These are phyloP conservation scores for Magnusiomyces clavatus DNA, from an alignment of 1,139 yeast species.

Conservation along the genomic window DNA sequence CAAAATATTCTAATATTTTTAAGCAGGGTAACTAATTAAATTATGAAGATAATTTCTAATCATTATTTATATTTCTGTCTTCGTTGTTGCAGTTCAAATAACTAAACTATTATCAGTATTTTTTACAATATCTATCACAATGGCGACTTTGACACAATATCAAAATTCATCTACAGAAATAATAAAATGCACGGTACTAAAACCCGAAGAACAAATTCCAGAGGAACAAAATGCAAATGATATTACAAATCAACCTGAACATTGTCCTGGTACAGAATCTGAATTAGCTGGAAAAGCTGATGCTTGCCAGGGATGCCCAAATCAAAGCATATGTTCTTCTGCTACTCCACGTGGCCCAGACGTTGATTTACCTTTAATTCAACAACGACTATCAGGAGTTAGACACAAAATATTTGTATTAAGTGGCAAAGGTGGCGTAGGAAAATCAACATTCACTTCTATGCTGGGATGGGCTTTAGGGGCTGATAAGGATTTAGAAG, in stretches of 20 bases:
- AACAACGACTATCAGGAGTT: constrained; percentile 55
- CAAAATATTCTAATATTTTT: too few species aligned
- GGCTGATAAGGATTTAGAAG: constrained; percentile 75
- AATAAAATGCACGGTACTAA: too few species aligned
- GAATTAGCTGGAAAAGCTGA: constrained; percentile 89
- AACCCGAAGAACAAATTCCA: too few species aligned
- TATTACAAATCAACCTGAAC: constrained; percentile 54
- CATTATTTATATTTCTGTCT: too few species aligned
- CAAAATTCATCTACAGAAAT: too few species aligned
- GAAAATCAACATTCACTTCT: constrained; percentile 90
- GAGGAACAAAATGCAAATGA: too few species aligned
- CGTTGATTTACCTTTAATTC: constrained; percentile 81
- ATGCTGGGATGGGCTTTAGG: constrained; percentile 96
- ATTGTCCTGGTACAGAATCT: constrained; percentile 97
- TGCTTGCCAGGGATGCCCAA: constrained; percentile 93
- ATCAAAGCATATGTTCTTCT: constrained; percentile 80
- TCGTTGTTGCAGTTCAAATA: too few species aligned
- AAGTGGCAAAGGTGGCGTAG: constrained; percentile 98
- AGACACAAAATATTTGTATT: constrained; percentile 79
- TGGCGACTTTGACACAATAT: too few species aligned
- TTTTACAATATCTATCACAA: too few species aligned
- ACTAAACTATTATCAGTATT: too few species aligned
- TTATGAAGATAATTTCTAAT: too few species aligned
- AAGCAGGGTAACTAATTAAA: too few species aligned
- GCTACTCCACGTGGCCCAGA: constrained; percentile 85